These are phyloP conservation scores for Epichloe sp. DNA, from an alignment of 2,329 filamentous ascomycete genomes.

Conservation along the genomic window DNA sequence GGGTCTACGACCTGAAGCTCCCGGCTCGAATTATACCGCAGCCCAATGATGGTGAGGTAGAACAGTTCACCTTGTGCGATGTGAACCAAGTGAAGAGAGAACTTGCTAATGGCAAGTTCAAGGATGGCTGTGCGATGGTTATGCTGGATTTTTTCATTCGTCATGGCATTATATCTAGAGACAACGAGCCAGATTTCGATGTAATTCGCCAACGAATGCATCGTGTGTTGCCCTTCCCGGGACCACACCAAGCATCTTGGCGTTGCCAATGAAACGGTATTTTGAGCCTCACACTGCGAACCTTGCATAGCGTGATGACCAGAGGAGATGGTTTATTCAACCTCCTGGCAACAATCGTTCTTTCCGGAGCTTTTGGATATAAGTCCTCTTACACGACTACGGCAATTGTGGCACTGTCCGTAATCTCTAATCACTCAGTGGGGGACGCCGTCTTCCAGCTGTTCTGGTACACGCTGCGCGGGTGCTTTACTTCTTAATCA, in stretches of 20 bases:
- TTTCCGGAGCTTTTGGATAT: neutral
- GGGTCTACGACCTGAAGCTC: constrained; percentile 79
- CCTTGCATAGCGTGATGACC: neutral
- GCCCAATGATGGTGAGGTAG: constrained; percentile 82
- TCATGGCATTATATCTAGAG: constrained; percentile 64
- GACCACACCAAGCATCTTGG: constrained; percentile 37
- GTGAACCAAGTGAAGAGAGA: constrained; percentile 63
- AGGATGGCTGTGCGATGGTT: constrained; percentile 80
- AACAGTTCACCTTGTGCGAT: constrained; percentile 65
- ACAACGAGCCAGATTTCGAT: constrained; percentile 66
- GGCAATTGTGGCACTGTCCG: neutral
- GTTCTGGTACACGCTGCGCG: neutral
- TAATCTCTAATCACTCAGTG: neutral
- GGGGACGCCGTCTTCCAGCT: neutral
- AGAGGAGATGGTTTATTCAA: neutral
- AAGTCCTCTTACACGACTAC: neutral
- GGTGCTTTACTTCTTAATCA: constrained; percentile 61
- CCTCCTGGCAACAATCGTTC: neutral
- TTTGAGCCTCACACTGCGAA: neutral
- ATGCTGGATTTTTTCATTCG: constrained; percentile 83
- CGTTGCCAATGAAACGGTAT: constrained; percentile 1
- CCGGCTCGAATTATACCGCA: constrained; percentile 52
- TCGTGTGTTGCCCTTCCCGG: constrained; percentile 69
- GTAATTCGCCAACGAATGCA: constrained; percentile 67
- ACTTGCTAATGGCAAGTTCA: constrained; percentile 64